Evolutionary conservation across 495 filamentous ascomycete species (phyloP).

Genomic region (Cercophora samala): DNA sequence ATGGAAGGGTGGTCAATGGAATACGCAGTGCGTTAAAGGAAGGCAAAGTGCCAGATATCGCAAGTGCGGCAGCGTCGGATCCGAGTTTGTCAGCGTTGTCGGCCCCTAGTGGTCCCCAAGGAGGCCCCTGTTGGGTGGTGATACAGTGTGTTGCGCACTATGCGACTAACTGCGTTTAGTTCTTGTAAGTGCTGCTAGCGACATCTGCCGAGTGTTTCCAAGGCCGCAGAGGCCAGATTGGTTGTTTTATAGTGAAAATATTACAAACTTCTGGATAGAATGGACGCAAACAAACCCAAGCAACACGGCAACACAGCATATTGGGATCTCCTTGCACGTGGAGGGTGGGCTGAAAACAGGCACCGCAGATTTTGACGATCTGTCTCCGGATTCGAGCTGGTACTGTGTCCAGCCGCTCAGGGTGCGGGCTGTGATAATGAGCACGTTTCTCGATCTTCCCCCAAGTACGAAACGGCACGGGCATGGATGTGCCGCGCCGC

Average conservation of each 20-base stretch:
- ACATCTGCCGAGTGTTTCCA: conserved; percentile 5
- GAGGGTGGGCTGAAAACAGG: conserved; percentile 5
- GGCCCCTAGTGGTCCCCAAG: not conserved
- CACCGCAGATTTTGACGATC: not conserved
- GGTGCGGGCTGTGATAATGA: conserved; percentile 1
- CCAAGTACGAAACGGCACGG: not conserved
- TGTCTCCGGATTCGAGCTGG: not conserved
- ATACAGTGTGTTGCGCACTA: conserved; percentile 5
- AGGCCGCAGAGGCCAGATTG: conserved; percentile 1
- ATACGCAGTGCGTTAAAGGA: not conserved
- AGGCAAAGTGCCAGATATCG: conserved; percentile 9
- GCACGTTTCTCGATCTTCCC: conserved; percentile 1
- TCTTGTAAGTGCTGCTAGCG: conserved; percentile 1
- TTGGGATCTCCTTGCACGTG: conserved; percentile 10
- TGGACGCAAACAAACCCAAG: not conserved
- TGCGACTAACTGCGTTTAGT: conserved; percentile 7
- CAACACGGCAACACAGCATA: not conserved
- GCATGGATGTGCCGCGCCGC: not conserved
- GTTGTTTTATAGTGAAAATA: conserved; percentile 2
- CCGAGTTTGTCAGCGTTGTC: conserved; percentile 21
- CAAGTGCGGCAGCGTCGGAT: conserved; percentile 20
- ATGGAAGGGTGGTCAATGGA: not conserved
- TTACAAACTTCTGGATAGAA: not conserved
- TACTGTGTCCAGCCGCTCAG: not conserved
- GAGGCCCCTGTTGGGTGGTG: conserved; percentile 7